Evolutionary conservation across 208 protist genomes (phyloP), one percentile per base, ranked within the genome.

Genomic region (Phytomonas sp.): DNA sequence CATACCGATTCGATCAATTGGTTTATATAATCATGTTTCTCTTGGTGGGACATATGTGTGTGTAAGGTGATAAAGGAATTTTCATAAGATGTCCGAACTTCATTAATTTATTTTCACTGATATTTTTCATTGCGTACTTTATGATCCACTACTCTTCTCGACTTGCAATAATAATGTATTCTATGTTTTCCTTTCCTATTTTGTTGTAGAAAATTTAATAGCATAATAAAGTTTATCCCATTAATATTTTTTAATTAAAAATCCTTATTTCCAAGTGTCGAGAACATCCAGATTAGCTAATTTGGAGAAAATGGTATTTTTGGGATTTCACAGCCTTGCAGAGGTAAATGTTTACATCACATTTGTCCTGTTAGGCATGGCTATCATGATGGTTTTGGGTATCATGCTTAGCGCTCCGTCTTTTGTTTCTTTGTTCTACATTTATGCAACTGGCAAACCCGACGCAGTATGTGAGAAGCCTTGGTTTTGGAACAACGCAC

Each of bases 361-460:
- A 59, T 89, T 96, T 34, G 73, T 94, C 30, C 71, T 94, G 36
- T 77, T 93, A 14, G 94, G 94, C 68, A 81, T 91, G 69, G 93
- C 88, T 33, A 86, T 89, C 63, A 80, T 97, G 77, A 90, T 97
- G 80, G 86, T 92, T 29, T 76, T 86, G 61, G 94, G 89, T 60
- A 78, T 86, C 31, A 86, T 97, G 52, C 93, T 91, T 23, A 87
- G 86, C n/a, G 88, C 89, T 1, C 87, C 81, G 4, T 62, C 73
- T 23, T 97, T 94, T 73, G 81, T 95, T 60, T 77, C 68, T 34
- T 70, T 85, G 11, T 94, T 89, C 79, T 91, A 87, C 83, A 81
- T 81, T 70, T 94, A 82, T 63, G 83, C 86, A 29, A 83, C 85
- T 3, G 77, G 77, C 49, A 33, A 82, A 56, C 72, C 77, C 37